Evolutionary conservation across 192 early-diverging fungal genomes (phyloP).

Genomic region (Rhizoclosmatium globosum): DNA sequence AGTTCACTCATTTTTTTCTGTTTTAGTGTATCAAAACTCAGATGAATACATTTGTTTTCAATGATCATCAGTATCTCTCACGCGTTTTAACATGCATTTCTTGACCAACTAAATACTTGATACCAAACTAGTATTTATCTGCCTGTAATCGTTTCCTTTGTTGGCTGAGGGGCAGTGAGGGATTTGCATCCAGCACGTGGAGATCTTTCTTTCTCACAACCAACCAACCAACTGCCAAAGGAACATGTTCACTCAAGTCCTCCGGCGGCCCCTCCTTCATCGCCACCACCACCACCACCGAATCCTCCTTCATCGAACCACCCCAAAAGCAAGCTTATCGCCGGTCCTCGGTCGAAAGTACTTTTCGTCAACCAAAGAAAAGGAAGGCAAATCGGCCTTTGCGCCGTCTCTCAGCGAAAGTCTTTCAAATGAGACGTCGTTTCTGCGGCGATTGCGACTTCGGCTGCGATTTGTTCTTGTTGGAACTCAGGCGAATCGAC

Average conservation of each 20-base stretch:
- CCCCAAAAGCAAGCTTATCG: neutral
- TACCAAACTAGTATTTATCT: no score
- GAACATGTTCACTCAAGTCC: neutral
- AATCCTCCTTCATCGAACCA: neutral
- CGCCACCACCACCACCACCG: neutral
- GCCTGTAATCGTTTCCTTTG: no score
- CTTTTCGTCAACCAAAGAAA: neutral
- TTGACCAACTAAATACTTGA: no score
- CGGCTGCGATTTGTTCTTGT: constrained; percentile 56
- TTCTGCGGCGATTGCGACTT: constrained; percentile 44
- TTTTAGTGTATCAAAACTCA: no score
- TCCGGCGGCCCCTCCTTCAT: neutral
- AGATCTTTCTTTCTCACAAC: no score
- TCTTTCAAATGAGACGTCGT: constrained; percentile 28
- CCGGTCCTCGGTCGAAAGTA: neutral
- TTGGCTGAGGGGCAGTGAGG: no score
- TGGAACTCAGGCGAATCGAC: constrained; percentile 26
- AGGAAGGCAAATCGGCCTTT: constrained; percentile 17
- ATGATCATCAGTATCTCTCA: no score
- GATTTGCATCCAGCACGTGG: no score
- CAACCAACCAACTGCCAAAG: no score
- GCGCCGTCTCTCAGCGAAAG: constrained; percentile 16
- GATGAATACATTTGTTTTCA: no score
- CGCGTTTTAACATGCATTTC: no score
- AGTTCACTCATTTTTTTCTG: no score